Evolutionary conservation across 2,329 filamentous ascomycete species (phyloP).

Genomic region (Fusarium continuum): DNA sequence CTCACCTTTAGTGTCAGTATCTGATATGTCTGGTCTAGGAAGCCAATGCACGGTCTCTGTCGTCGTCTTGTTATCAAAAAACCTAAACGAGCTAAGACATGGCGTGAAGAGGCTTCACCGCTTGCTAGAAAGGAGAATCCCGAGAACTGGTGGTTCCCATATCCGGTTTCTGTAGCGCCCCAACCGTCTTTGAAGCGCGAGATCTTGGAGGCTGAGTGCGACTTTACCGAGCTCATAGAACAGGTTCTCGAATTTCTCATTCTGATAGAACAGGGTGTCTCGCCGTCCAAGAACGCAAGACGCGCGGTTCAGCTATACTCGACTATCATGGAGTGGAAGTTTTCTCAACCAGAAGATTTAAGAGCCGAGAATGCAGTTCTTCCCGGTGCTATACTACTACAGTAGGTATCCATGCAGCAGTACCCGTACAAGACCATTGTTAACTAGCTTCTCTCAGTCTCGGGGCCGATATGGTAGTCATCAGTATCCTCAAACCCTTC

Average conservation of each 20-base stretch:
- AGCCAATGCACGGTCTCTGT: slow-evolving; percentile 27
- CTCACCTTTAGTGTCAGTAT: background rate
- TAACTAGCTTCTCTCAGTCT: background rate
- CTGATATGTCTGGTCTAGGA: slow-evolving; percentile 8
- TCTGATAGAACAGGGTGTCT: slow-evolving; percentile 2
- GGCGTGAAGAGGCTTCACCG: slow-evolving; percentile 6
- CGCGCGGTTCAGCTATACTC: slow-evolving; percentile 14
- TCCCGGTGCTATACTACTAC: slow-evolving; percentile 15
- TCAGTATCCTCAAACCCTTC: slow-evolving; percentile 23
- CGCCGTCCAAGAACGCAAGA: background rate
- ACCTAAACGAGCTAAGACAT: slow-evolving; percentile 6
- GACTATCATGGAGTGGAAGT: slow-evolving; percentile 21
- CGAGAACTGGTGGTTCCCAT: slow-evolving; percentile 30
- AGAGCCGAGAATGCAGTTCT: slow-evolving; percentile 19
- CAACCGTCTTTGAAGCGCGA: slow-evolving; percentile 16
- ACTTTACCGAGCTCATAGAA: slow-evolving; percentile 22
- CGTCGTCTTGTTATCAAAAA: slow-evolving; percentile 8
- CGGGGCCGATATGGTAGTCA: slow-evolving; percentile 11
- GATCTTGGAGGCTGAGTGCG: slow-evolving; percentile 24
- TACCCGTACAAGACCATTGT: rapidly evolving
- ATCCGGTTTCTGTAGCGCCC: slow-evolving; percentile 9
- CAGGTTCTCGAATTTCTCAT: slow-evolving; percentile 21
- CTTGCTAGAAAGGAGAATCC: slow-evolving; percentile 11
- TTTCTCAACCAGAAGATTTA: slow-evolving; percentile 17
- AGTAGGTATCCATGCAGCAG: background rate